phyloP scores from a whole-genome alignment of 257 asterid genomes.

The Nicotiana otophora region DNA sequence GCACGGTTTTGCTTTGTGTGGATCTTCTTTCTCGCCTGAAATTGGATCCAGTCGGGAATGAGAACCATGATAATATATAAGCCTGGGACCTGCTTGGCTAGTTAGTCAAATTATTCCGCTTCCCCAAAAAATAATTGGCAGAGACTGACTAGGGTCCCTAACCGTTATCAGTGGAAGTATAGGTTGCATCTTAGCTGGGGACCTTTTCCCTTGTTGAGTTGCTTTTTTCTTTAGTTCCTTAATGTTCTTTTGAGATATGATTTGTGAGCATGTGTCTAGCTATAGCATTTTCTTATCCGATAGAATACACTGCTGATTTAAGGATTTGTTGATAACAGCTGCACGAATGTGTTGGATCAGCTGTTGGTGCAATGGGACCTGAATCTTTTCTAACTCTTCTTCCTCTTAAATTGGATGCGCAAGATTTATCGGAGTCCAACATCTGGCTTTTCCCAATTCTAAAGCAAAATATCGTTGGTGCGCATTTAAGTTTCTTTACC shows the following conservation, averaged over 20 bases:
- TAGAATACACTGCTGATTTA: background rate
- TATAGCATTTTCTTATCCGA: background rate
- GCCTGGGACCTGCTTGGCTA: background rate
- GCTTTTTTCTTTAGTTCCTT: background rate
- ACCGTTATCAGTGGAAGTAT: background rate
- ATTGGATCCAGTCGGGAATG: background rate
- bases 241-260: background rate
- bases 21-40: background rate
- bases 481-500: slow-evolving; percentile 58
- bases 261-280: background rate
- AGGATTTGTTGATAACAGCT: slow-evolving; percentile 45
- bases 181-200: background rate
- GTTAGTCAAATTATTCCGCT: background rate
- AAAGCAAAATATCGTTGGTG: slow-evolving; percentile 74
- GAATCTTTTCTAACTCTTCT: slow-evolving; percentile 57
- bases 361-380: slow-evolving; percentile 91
- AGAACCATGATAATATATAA: background rate
- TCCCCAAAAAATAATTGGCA: background rate
- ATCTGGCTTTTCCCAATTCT: slow-evolving; percentile 88
- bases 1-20: background rate
- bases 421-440: slow-evolving; percentile 69
- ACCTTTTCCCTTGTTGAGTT: background rate
- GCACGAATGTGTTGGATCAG: slow-evolving; percentile 87
- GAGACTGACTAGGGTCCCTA: background rate
- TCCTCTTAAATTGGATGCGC: slow-evolving; percentile 63